A percentile compares a stretch with the other conserved stretches of the same genome.
These are phyloP conservation scores for Coemansia sp. DNA, from an alignment of 192 early-diverging fungal genomes.

Conservation along the genomic window DNA sequence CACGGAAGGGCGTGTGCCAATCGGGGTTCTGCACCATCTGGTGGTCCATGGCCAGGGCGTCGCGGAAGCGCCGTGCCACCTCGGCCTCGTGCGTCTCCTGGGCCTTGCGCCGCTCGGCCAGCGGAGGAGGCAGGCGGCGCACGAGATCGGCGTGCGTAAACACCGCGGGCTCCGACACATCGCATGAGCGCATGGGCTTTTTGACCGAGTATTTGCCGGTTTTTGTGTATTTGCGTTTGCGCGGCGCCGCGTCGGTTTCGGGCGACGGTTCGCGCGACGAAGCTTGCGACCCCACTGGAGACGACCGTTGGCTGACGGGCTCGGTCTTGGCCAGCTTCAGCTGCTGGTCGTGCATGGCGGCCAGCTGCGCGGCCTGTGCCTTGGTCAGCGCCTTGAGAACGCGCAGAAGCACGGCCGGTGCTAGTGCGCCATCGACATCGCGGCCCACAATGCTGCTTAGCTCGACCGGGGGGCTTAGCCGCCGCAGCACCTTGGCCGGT, in stretches of 20 bases:
- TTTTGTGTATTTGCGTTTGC: conserved; percentile 40
- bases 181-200: conserved; percentile 5
- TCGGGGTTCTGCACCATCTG: conserved; percentile 47
- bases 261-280: conserved; percentile 41
- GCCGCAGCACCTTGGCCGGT: conserved; percentile 30
- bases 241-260: conserved; percentile 15
- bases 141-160: conserved; percentile 21
- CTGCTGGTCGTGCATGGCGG: conserved; percentile 36
- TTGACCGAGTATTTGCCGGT: conserved; percentile 30
- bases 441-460: conserved; percentile 16
- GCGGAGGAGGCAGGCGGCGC: conserved; percentile 1
- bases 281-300: conserved; percentile 12
- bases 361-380: conserved; percentile 41
- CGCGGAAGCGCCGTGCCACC: conserved; percentile 36
- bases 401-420: conserved; percentile 14
- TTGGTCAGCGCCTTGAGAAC: conserved; percentile 47
- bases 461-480: conserved; percentile 41
- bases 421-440: neutral
- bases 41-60: conserved; percentile 55
- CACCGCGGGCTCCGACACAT: neutral
- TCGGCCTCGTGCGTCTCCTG: conserved; percentile 27
- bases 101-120: conserved; percentile 17
- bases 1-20: conserved; percentile 60
- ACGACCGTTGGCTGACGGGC: conserved; percentile 6
- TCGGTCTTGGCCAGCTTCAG: neutral